Base-by-base conservation (phyloP, 768 basidiomycete genomes). In the Agrocybe pediades region DNA sequence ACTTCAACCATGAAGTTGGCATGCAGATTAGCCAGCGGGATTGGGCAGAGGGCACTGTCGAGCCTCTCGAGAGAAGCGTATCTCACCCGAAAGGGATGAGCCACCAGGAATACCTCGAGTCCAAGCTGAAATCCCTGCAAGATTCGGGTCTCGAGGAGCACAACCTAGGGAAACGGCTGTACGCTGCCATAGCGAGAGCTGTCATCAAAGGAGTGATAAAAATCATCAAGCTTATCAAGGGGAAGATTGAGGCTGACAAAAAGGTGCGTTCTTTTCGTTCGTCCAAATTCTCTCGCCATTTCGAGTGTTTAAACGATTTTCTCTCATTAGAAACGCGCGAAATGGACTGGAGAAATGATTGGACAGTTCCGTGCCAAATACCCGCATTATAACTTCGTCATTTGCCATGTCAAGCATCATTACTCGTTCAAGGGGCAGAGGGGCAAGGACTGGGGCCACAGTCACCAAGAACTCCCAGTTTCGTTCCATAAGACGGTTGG, bases 401-500 rank as follows among this genome's bases (percentile, higher is more conserved):
- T 53, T 8, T 62, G 59, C 45, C 65, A 62, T 44, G 62, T 61
- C 3, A 60, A 60, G 17, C 65, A 66, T 26, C 50, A 49, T 26
- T 61, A 51, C 0, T 40, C 58, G 15, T 65, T 56, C 41, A 54
- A 62, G n/a, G 62, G 64, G 7, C 41, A 19, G 9, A 49, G 24
- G 26, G 62, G 60, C 50, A 62, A 51, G 20, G 64, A 68, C 29
- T 66, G 64, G 64, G 61, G 46, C 46, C 65, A 66, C 42, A 46
- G 52, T 19, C 65, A 66, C 41, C 57, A 64, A 43, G 65, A 66
- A 29, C 60, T 66, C 51, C 55, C 55, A 17, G 51, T 60, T 43
- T 54, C 44, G 15, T 24, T 62, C 13, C 49, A 50, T n/a, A 51
- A 51, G 19, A 67, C 62, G 6, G 33, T 64, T 24, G 60, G 62